Evolutionary conservation across 2,329 filamentous ascomycete species (phyloP), one percentile per base, ranked within the genome.

Genomic region (Mollisiaceae sp.): DNA sequence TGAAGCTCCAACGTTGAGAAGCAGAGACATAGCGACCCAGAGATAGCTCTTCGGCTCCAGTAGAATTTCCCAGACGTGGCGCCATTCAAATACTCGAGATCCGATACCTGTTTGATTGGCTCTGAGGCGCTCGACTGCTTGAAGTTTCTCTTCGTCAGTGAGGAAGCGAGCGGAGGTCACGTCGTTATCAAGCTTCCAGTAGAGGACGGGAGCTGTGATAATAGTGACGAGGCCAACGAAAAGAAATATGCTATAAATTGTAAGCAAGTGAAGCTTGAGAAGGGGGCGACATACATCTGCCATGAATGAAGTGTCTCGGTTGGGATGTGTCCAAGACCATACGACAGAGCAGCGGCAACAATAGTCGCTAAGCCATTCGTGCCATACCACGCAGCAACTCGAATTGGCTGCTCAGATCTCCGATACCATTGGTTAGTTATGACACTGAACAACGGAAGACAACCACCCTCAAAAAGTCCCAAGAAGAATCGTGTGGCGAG

Each of bases 401-500:
- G 74, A 45, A 79, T 70, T 1, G 76, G 77, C 57, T 79, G 78
- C 59, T 80, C 78, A 9, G 76, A 69, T 22, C 77, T 72, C 15
- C 74, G 75, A 69, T 79, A 80, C 68, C 77, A 77, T 71, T 79
- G 78, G 11, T 77, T 75, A 9, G 76, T 79, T 3, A 80, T 74
- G 39, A 79, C 68, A 27, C 76, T 74, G 59, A 77, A 79, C 5
- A 77, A 76, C 0, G 79, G 79, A 52, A 75, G 71, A 63, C 77
- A 74, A 76, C 89, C 90, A 20, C 87, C 87, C 79, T 92, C 89
- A 66, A 89, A 89, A 0, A 91, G 56, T 6, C 94, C 94, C 1
- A 97, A 84, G 76, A 97, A 94, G 82, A 97, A 97, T 47, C 92
- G 86, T 2, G 91, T 92, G 0, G 88, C 84, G 58, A 97, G 83